Evolutionary conservation across 75 land plant genomes (phyloP), one percentile per base, ranked within the genome.

Genomic region (Chamaecyparis obtusa): DNA sequence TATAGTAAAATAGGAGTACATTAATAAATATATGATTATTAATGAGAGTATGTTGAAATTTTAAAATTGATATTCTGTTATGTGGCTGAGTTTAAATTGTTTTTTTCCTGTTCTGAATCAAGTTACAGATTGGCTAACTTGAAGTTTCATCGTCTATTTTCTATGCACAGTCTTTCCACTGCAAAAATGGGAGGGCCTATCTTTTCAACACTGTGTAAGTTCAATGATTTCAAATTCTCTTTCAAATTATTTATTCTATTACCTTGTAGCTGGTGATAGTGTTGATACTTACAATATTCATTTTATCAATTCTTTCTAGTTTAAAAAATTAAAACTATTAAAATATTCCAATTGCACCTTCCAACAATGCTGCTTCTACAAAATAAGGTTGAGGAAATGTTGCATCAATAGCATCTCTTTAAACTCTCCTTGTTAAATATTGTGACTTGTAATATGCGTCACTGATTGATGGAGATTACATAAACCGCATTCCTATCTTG

Each of bases 201-300:
- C 92, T 94, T 84, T 92, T 94, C 86, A 87, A 91, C 83, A 92
- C 91, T 8, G 94, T 91, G 95, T 94, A 91, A 90, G 91, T 89
- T 17, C 79, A 8, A 48, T 19, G 56, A 16, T 17, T 49, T 49
- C 85, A 30, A 30, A 33, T 35, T n/a, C 60, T 48, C 71, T 33
- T 11, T 32, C 8, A 14, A 17, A 55, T n/a, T 48, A 10, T 41
- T 77, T 36, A 16, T 77, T 37, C 41, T 39, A 17, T 9, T 41
- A 9, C 9, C 27, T 78, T 78, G 27, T 39, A 78, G 41, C 21
- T 78, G n/a, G 21, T 39, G 81, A 78, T 41, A 78, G 81, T 24
- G 27, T 78, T 78, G 44, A 78, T 14, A 78, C 39, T 21, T 78
- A 24, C 39, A 78, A 21, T 39, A 39, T 15, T 78, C 10, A 39